phyloP scores from a whole-genome alignment of 2,329 filamentous ascomycete genomes.

The Diaporthe aspalathi region DNA sequence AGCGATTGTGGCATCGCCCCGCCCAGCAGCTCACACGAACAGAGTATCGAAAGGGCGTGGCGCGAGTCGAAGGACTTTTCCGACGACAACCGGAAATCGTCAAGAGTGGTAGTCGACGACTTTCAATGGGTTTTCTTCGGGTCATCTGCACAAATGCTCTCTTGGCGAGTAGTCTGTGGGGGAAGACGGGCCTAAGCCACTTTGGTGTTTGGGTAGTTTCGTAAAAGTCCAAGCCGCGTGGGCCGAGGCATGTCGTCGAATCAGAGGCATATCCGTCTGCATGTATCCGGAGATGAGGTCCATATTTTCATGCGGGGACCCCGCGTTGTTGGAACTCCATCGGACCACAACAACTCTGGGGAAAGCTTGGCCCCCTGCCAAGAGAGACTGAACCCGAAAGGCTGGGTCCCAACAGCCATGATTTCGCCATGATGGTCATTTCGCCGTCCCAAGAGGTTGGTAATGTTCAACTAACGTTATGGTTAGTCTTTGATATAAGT shows the following conservation, averaged over 20 bases:
- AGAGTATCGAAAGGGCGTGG: slow-evolving; percentile 1
- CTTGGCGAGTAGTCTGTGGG: slow-evolving; percentile 12
- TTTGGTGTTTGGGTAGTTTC: slow-evolving; percentile 17
- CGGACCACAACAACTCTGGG: slow-evolving; percentile 22
- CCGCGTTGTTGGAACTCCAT: slow-evolving; percentile 4
- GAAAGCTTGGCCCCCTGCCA: slow-evolving; percentile 27
- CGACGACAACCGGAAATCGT: slow-evolving; percentile 18
- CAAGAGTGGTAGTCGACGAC: slow-evolving; percentile 5
- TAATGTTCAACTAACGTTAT: background rate
- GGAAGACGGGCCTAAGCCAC: background rate
- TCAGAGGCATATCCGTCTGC: slow-evolving; percentile 18
- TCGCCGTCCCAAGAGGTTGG: background rate
- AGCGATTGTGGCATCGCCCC: slow-evolving; percentile 11
- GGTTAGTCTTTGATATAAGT: slow-evolving; percentile 23
- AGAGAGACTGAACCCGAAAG: background rate
- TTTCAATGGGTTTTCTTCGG: slow-evolving; percentile 20
- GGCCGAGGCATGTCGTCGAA: slow-evolving; percentile 10
- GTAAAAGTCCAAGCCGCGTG: slow-evolving; percentile 17
- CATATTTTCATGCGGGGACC: slow-evolving; percentile 20
- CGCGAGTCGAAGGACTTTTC: slow-evolving; percentile 15
- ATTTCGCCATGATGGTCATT: background rate
- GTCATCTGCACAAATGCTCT: slow-evolving; percentile 8
- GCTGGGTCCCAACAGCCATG: slow-evolving; percentile 10
- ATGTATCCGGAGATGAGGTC: slow-evolving; percentile 18
- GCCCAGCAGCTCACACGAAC: background rate